Evolutionary conservation across 2,329 filamentous ascomycete genomes (phyloP), one percentile per base, ranked within the genome.

Genomic region (Botrytis elliptica): DNA sequence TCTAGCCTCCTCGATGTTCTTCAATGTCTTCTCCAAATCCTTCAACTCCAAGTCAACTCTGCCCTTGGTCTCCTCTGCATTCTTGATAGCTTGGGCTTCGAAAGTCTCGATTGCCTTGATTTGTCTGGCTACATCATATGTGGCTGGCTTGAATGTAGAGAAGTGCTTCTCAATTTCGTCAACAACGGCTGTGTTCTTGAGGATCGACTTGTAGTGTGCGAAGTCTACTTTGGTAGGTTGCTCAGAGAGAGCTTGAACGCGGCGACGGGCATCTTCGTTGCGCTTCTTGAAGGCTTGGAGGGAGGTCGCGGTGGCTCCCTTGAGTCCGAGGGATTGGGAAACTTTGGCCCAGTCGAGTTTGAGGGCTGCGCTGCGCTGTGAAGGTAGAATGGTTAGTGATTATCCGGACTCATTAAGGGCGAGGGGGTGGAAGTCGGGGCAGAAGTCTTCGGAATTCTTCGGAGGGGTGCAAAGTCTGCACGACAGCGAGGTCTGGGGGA

Each of bases 341-440:
- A 99, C 90, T 88, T 97, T 96, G 87, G 90, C 90, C 96, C 96
- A 99, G 91, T 99, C 96, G 89, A 99, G 90, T 91, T 98, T 99
- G 86, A 97, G 90, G 86, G 95, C 95, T 88, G 95, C 95, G 90
- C 94, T 97, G 90, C 94, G 93, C 95, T 98, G 85, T 84, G 77
- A 76, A 16, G 36, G 46, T 55, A 75, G 76, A 49, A 64, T 60
- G 36, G 59, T 76, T 78, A 76, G 77, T 76, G n/a, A 74, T 55
- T 52, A 59, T 70, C 22, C 44, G 18, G 36, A 49, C 22, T 57
- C 40, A 59, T 44, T 12, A 10, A 44, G 29, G 7, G 49, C 29
- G 60, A 59, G 33, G 20, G 22, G 42, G 25, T 40, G 25, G 52
- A 68, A 25, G 36, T 68, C 36, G 36, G 29, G 65, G 46, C 16